These are phyloP conservation scores for Grammothele lineata DNA, from an alignment of 768 basidiomycete species.

Conservation along the genomic window DNA sequence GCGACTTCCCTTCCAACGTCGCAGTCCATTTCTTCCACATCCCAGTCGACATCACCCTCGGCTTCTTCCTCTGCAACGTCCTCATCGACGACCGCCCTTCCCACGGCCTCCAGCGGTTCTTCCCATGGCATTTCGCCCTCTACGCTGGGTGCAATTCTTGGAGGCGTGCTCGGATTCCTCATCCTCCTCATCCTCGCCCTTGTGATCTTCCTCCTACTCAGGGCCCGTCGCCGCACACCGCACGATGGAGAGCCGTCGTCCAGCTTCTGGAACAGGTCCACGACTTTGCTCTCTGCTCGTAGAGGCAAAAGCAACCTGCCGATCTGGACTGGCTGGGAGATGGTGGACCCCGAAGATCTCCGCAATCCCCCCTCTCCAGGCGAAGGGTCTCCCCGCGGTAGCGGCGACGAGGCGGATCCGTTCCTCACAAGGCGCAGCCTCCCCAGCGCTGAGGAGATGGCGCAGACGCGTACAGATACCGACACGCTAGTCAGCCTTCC, in stretches of 20 bases:
- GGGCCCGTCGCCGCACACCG: slow-evolving; percentile 14
- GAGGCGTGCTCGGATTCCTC: slow-evolving; percentile 55
- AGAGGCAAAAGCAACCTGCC: slow-evolving; percentile 17
- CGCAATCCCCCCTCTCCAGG: slow-evolving; percentile 30
- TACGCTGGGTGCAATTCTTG: slow-evolving; percentile 54
- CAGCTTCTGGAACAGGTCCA: slow-evolving; percentile 39
- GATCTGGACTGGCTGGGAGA: slow-evolving; percentile 30
- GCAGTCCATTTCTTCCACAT: neutral
- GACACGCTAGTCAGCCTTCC: slow-evolving; percentile 28
- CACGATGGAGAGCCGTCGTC: slow-evolving; percentile 20
- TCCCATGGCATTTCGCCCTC: slow-evolving; percentile 22
- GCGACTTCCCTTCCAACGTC: slow-evolving; percentile 18
- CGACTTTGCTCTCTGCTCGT: slow-evolving; percentile 16
- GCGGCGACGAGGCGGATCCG: slow-evolving; percentile 66
- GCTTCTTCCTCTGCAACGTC: slow-evolving; percentile 1
- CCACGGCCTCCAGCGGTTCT: slow-evolving; percentile 13
- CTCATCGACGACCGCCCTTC: neutral
- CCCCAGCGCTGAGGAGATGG: slow-evolving; percentile 19
- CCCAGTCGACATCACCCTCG: neutral
- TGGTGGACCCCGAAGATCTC: slow-evolving; percentile 25
- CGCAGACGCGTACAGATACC: slow-evolving; percentile 21
- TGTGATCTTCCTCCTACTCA: slow-evolving; percentile 38
- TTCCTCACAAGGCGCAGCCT: slow-evolving; percentile 35
- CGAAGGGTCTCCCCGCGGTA: slow-evolving; percentile 66
- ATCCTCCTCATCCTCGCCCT: slow-evolving; percentile 52